Evolutionary conservation across 2,329 filamentous ascomycete species (phyloP).

Genomic region (Colletotrichum zoysiae): DNA sequence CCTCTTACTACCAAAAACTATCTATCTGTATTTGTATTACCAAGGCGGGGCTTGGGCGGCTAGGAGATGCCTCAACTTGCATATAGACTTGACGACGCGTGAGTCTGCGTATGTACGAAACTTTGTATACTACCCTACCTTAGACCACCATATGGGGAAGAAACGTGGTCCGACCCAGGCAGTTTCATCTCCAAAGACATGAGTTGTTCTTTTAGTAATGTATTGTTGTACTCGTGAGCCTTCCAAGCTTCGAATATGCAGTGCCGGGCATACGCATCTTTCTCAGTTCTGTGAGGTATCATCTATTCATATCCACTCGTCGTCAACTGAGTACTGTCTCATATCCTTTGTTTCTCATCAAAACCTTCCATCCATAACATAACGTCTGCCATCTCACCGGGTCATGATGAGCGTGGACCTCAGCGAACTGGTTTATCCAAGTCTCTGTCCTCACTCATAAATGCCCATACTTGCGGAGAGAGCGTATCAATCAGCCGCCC

Average conservation of each 20-base stretch:
- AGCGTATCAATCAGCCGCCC: too few species aligned
- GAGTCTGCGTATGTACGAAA: conserved; percentile 41
- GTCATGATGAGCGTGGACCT: not conserved
- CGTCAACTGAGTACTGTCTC: not conserved
- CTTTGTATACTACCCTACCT: conserved; percentile 42
- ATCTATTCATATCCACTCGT: not conserved
- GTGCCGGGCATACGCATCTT: not conserved
- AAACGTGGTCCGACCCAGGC: conserved; percentile 14
- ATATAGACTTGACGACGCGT: conserved; percentile 42
- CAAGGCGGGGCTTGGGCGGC: conserved; percentile 31
- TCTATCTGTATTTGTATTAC: conserved; percentile 41
- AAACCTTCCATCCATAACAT: too few species aligned
- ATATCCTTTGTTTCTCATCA: not conserved
- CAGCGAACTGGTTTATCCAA: not conserved
- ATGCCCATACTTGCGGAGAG: not conserved
- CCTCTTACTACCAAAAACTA: conserved; percentile 33
- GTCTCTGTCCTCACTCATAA: too few species aligned
- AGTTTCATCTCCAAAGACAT: conserved; percentile 3
- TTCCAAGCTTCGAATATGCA: too few species aligned
- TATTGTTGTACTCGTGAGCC: not conserved
- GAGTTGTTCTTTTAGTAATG: not conserved
- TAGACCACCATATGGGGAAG: conserved; percentile 22
- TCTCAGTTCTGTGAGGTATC: not conserved
- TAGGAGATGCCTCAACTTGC: conserved; percentile 36
- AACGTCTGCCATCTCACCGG: too few species aligned